Percentiles rank a stretch among this genome's conserved stretches.
Conservation (phyloP, 1,139 yeast genomes). For the Petasospora rhodanensis region DNA sequence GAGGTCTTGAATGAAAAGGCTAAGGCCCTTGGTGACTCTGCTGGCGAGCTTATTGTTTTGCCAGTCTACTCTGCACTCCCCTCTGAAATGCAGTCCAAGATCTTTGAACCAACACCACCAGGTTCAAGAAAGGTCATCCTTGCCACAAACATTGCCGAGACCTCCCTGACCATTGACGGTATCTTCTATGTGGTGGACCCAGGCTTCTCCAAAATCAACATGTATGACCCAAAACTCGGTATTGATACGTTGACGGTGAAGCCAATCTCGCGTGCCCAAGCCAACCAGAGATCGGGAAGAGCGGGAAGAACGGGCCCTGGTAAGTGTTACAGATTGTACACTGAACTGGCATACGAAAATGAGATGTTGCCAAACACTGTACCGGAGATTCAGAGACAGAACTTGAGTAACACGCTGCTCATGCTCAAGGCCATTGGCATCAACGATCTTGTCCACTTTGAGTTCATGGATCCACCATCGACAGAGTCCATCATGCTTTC, state of each 20-base stretch:
- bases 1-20: constrained; percentile 66
- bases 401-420: constrained; percentile 76
- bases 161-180: constrained; percentile 93
- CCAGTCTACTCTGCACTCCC: constrained; percentile 94
- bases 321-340: constrained; percentile 81
- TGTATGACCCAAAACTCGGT: constrained; percentile 79
- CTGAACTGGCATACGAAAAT: constrained; percentile 77
- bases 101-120: constrained; percentile 84
- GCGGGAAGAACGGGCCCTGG: constrained; percentile 98
- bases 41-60: constrained; percentile 66
- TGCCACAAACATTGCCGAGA: constrained; percentile 96
- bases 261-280: constrained; percentile 91
- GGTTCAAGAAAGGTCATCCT: constrained; percentile 80
- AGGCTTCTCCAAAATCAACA: constrained; percentile 87
- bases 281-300: constrained; percentile 93
- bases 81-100: constrained; percentile 70
- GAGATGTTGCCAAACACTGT: constrained; percentile 85
- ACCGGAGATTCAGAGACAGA: constrained; percentile 93
- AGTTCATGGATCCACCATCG: constrained; percentile 72
- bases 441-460: constrained; percentile 32
- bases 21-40: constrained; percentile 58
- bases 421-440: constrained; percentile 96
- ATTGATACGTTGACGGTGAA: constrained; percentile 85
- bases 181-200: constrained; percentile 86
- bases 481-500: constrained; percentile 71